Evolutionary conservation across 768 basidiomycete species (phyloP).

Genomic region (Suillus hirtellus): DNA sequence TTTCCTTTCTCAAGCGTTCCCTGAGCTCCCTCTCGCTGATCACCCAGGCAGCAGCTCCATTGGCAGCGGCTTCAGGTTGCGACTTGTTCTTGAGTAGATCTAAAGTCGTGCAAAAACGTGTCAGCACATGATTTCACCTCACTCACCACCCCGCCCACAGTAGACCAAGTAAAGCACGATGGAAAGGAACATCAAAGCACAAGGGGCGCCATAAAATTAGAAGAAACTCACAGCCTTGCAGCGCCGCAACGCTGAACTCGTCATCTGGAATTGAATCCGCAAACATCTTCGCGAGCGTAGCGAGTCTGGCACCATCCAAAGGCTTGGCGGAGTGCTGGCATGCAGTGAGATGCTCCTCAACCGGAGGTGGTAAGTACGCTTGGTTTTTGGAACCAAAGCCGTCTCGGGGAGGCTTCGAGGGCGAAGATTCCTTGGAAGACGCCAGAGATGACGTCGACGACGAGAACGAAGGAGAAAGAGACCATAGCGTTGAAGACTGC

Average conservation of each 20-base stretch:
- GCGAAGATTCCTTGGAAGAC: conserved; percentile 28
- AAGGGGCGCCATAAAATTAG: conserved; percentile 18
- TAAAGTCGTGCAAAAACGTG: conserved; percentile 27
- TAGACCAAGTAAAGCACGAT: conserved; percentile 22
- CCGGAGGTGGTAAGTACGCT: conserved; percentile 64
- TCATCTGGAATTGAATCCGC: conserved; percentile 82
- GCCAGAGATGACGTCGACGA: conserved; percentile 43
- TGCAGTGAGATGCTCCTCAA: conserved; percentile 57
- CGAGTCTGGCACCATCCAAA: conserved; percentile 63
- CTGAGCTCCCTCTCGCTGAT: conserved; percentile 71
- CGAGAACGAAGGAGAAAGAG: conserved; percentile 44
- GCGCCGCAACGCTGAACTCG: conserved; percentile 85
- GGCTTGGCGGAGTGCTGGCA: conserved; percentile 66
- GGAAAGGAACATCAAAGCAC: conserved; percentile 15
- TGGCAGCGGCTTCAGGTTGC: conserved; percentile 73
- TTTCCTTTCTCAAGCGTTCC: conserved; percentile 72
- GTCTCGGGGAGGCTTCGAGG: conserved; percentile 19
- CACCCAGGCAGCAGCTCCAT: conserved; percentile 71
- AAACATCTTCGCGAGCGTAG: conserved; percentile 72
- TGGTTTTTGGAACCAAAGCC: conserved; percentile 56
- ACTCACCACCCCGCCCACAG: conserved; percentile 22
- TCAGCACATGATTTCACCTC: conserved; percentile 29
- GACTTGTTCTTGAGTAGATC: conserved; percentile 85
- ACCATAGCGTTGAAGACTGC: conserved; percentile 49
- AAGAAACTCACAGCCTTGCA: conserved; percentile 80